These are phyloP conservation scores for Populus hybrid DNA, from an alignment of 441 rosid genomes.

Conservation along the genomic window DNA sequence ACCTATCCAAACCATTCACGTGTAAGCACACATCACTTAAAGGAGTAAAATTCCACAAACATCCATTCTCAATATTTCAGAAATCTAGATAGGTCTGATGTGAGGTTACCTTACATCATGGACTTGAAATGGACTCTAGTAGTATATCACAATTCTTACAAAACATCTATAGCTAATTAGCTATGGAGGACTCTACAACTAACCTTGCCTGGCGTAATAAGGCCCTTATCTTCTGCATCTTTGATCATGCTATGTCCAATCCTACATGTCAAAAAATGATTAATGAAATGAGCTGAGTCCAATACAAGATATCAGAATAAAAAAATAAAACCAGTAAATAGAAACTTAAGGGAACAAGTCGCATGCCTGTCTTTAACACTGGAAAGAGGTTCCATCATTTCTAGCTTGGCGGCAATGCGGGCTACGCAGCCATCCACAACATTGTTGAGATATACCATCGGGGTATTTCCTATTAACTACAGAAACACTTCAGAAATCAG, in stretches of 20 bases:
- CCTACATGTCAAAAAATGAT: not conserved
- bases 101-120: not conserved
- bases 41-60: not conserved
- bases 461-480: conserved; percentile 48
- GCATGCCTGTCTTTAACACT: conserved; percentile 68
- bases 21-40: not conserved
- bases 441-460: conserved; percentile 59
- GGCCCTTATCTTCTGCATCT: conserved; percentile 17
- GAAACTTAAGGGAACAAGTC: not conserved
- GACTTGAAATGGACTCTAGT: not conserved
- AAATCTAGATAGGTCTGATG: not conserved
- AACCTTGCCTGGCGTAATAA: not conserved
- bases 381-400: conserved; percentile 65
- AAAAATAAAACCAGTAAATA: conserved; percentile 6
- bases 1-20: not conserved
- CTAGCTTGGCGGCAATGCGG: conserved; percentile 57
- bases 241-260: conserved; percentile 3
- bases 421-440: conserved; percentile 62
- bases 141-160: not conserved
- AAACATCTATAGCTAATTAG: not conserved
- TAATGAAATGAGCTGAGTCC: not conserved
- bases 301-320: not conserved
- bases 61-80: not conserved
- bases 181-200: not conserved
- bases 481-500: not conserved